Evolutionary conservation across 2,329 filamentous ascomycete species (phyloP), one percentile per base, ranked within the genome.

Genomic region (Talaromyces sp.): DNA sequence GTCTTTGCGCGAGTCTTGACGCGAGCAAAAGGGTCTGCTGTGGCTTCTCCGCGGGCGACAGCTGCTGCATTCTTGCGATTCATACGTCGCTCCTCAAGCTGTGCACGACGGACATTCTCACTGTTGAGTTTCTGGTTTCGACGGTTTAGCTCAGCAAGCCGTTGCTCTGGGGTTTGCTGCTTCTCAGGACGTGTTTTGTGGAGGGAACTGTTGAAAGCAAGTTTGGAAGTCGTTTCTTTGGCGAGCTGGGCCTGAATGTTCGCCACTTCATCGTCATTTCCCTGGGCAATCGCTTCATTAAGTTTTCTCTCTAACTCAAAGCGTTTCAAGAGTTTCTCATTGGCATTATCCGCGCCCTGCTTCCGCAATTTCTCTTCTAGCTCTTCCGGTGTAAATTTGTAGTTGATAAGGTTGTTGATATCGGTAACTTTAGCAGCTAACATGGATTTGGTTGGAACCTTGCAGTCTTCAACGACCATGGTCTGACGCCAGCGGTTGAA

Each of bases 61-160:
- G 85, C 87, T 65, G 83, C 84, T 69, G 87, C 87, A 52, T 83
- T 83, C 75, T 85, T 85, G 68, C 85, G 86, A 71, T 82, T 82
- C 69, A 83, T 84, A 59, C 85, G 85, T 70, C 88, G 86, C 79
- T 99, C 95, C 70, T 90, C 89, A 64, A 97, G 83, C 74, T 97
- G 91, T 0, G 93, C 94, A 76, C 91, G 91, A 66, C 94, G 91
- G n/a, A 98, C 90, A 57, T 91, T 89, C 74, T 97, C 91, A n/a
- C 87, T 85, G 73, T 97, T 97, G 70, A 89, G 85, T 65, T 89
- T 88, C 67, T 94, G 89, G 77, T 97, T 97, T 73, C 90, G 87
- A 33, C 87, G 84, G 78, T 99, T 99, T 69, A 97, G 83, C 72
- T 90, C 86, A 0, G 91, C 91, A 27, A 98, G 84, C 33, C 91